Conservation (phyloP, 768 basidiomycete genomes). For the Pisolithus orientalis region DNA sequence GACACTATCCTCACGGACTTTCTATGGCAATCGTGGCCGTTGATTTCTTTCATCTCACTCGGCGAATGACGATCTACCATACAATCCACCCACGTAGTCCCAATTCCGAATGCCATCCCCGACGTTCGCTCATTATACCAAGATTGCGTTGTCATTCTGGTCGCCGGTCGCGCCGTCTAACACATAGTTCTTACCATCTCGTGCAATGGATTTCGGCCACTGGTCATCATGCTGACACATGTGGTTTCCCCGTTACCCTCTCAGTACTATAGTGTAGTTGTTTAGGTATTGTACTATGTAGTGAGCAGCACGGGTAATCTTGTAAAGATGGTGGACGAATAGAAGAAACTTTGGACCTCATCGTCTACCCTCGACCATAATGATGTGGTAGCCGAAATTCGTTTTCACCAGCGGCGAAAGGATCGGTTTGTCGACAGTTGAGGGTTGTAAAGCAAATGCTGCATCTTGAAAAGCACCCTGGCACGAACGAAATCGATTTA, state of each 20-base stretch:
- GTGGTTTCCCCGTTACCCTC: neutral
- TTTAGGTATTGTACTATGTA: neutral
- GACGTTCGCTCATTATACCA: neutral
- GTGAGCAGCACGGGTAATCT: neutral
- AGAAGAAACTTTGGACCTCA: conserved; percentile 14
- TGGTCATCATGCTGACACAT: neutral
- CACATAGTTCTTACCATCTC: neutral
- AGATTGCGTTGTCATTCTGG: neutral
- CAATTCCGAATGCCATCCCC: neutral
- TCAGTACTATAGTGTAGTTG: neutral
- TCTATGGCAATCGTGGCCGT: neutral
- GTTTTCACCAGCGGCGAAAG: conserved; percentile 75
- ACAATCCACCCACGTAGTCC: no score
- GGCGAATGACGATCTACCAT: no score
- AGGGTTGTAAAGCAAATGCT: conserved; percentile 77
- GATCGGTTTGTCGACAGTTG: conserved; percentile 73
- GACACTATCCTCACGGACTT: neutral
- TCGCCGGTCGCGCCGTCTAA: neutral
- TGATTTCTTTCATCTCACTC: no score
- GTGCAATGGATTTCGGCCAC: neutral
- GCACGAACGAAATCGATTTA: conserved; percentile 7
- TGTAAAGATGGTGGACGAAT: neutral
- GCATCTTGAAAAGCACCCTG: conserved; percentile 78
- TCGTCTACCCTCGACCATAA: conserved; percentile 85
- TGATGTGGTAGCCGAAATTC: conserved; percentile 80